Conservation (phyloP, 305 asterid genomes). For the Fraxinus floribunda region DNA sequence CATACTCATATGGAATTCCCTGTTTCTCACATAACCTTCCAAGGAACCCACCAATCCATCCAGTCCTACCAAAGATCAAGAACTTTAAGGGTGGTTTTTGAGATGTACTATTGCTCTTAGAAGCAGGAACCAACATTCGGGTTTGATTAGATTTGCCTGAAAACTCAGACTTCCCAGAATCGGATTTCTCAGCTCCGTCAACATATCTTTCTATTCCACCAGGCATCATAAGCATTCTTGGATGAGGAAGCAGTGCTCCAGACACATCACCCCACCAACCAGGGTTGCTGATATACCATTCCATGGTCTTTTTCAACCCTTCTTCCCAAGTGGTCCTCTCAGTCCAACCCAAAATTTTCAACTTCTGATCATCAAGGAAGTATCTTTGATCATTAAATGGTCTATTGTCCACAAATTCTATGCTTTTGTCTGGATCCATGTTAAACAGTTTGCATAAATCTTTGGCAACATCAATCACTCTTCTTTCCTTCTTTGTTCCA, state of each 20-base stretch:
- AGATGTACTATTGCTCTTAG: conserved; percentile 39
- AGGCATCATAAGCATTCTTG: conserved; percentile 88
- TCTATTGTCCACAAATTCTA: conserved; percentile 77
- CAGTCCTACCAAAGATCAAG: conserved; percentile 80
- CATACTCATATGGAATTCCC: conserved; percentile 66
- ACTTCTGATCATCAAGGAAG: conserved; percentile 83
- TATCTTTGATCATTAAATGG: conserved; percentile 93
- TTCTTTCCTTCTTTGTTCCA: conserved; percentile 83
- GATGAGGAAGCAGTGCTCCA: conserved; percentile 94
- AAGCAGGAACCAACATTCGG: conserved; percentile 43
- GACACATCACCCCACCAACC: conserved; percentile 96
- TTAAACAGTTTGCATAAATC: conserved; percentile 75
- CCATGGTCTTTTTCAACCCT: conserved; percentile 77
- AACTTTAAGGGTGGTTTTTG: conserved; percentile 61
- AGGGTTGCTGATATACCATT: conserved; percentile 76
- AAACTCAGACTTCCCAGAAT: conserved; percentile 49
- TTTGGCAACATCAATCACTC: conserved; percentile 80
- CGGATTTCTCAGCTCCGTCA: conserved; percentile 64
- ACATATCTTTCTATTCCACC: conserved; percentile 62
- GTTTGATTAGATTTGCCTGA: conserved; percentile 43
- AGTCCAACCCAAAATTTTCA: conserved; percentile 76
- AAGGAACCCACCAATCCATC: conserved; percentile 89
- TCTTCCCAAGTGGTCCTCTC: conserved; percentile 84
- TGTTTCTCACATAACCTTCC: conserved; percentile 79
- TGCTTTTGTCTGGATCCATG: conserved; percentile 69